Percentiles rank a stretch among this genome's conserved stretches.
Evolutionary conservation across 140 eudicot species (phyloP).

Genomic region (Senecio squalidus): DNA sequence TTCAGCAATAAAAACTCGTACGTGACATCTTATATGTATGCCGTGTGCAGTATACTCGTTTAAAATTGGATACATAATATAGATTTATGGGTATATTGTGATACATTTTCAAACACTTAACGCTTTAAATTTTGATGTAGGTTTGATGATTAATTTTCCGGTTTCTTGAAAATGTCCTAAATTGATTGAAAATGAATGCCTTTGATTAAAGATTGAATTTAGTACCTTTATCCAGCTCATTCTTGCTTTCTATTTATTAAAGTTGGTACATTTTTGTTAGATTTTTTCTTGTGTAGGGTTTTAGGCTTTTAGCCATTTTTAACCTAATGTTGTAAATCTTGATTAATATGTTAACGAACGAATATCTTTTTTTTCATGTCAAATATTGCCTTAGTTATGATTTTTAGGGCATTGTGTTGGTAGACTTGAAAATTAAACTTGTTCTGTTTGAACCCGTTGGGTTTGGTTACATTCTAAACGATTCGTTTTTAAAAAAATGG

Average conservation of each 20-base stretch:
- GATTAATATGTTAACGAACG: no score
- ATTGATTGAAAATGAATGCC: conserved; percentile 10
- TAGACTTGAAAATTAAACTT: not conserved
- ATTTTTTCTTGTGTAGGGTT: not conserved
- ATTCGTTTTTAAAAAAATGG: not conserved
- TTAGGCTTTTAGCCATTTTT: not conserved
- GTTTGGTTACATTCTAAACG: not conserved
- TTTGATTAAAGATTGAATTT: conserved; percentile 13
- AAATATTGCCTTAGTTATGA: not conserved
- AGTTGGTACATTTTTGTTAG: conserved; percentile 10
- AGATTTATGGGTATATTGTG: no score
- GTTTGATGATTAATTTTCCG: conserved; percentile 1
- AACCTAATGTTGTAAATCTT: not conserved
- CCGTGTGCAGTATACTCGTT: no score
- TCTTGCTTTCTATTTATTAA: not conserved
- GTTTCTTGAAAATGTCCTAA: conserved; percentile 17
- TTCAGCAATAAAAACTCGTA: no score
- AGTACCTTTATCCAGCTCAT: conserved; percentile 12
- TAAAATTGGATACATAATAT: no score
- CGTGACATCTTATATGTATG: no score
- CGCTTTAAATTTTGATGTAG: no score
- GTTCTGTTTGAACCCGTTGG: not conserved
- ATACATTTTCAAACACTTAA: no score
- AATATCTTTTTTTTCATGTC: not conserved
- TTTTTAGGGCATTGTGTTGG: conserved; percentile 1